Conservation (phyloP, 192 early-diverging fungal genomes). For the Phlyctochytrium bullatum region DNA sequence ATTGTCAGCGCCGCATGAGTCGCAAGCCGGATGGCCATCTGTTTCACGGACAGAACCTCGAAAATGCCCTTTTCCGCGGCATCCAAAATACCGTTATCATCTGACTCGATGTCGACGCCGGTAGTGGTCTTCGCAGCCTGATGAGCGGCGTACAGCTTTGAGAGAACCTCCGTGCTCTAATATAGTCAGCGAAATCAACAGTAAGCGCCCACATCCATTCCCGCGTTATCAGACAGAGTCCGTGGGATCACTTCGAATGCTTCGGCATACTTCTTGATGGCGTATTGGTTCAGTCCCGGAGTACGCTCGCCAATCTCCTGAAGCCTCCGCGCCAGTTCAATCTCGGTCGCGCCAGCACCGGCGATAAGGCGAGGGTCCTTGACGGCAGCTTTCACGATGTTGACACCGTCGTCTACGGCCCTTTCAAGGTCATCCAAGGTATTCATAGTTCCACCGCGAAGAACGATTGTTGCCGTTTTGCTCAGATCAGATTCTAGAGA, state of each 20-base stretch:
- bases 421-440: conserved; percentile 95
- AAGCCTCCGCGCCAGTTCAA: conserved; percentile 84
- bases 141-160: conserved; percentile 90
- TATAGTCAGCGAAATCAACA: conserved; percentile 1
- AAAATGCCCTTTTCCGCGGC: conserved; percentile 71
- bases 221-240: conserved; percentile 92
- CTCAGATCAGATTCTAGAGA: conserved; percentile 69
- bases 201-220: conserved; percentile 68
- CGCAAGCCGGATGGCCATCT: conserved; percentile 86
- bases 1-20: conserved; percentile 90
- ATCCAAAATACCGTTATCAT: conserved; percentile 69
- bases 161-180: conserved; percentile 78
- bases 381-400: conserved; percentile 88
- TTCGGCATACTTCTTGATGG: conserved; percentile 93
- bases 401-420: conserved; percentile 97
- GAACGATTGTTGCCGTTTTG: conserved; percentile 91
- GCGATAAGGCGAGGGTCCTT: conserved; percentile 82
- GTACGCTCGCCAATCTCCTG: conserved; percentile 76
- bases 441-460: conserved; percentile 95
- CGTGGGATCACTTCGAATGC: conserved; percentile 92
- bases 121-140: conserved; percentile 58
- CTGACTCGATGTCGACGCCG: conserved; percentile 85
- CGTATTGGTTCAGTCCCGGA: conserved; percentile 92
- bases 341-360: conserved; percentile 93
- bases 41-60: conserved; percentile 80